Evolutionary conservation across 1,284 basidiomycete genomes (phyloP).

Genomic region (Austropuccinia psidii): DNA sequence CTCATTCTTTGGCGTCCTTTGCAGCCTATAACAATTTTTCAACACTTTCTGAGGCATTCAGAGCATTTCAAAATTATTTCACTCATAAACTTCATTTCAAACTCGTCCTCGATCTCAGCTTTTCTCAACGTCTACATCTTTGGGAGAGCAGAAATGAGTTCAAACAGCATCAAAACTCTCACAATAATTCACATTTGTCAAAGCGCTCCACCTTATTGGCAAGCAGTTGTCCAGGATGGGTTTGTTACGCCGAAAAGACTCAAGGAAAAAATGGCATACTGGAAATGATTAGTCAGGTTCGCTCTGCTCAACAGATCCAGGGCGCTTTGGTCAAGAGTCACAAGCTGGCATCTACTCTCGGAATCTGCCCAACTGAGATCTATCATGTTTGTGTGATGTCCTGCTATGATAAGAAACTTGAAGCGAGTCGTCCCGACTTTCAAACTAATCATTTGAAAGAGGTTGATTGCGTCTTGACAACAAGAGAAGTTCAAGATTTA

Average conservation of each 20-base stretch:
- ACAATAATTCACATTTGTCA: slow-evolving; percentile 36
- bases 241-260: slow-evolving; percentile 98
- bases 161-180: slow-evolving; percentile 42
- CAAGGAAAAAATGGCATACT: slow-evolving; percentile 68
- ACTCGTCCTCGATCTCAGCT: slow-evolving; percentile 84
- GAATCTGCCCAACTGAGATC: slow-evolving; percentile 60
- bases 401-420: slow-evolving; percentile 99
- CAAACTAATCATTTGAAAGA: slow-evolving; percentile 69
- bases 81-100: slow-evolving; percentile 57
- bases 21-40: slow-evolving; percentile 54
- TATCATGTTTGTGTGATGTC: slow-evolving; percentile 99
- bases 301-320: slow-evolving; percentile 90
- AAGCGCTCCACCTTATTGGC: slow-evolving; percentile 74
- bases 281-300: slow-evolving; percentile 75
- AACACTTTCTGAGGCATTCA: slow-evolving; percentile 48
- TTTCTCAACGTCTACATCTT: slow-evolving; percentile 78
- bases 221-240: slow-evolving; percentile 96
- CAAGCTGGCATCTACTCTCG: slow-evolving; percentile 67
- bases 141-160: slow-evolving; percentile 73
- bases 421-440: slow-evolving; percentile 87
- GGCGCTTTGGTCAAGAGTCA: slow-evolving; percentile 77
- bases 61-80: slow-evolving; percentile 48
- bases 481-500: slow-evolving; percentile 82
- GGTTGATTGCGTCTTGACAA: slow-evolving; percentile 95
- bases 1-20: slow-evolving; percentile 84